phyloP scores from a whole-genome alignment of 2,329 filamentous ascomycete species.

The Hypoxylon sp. region DNA sequence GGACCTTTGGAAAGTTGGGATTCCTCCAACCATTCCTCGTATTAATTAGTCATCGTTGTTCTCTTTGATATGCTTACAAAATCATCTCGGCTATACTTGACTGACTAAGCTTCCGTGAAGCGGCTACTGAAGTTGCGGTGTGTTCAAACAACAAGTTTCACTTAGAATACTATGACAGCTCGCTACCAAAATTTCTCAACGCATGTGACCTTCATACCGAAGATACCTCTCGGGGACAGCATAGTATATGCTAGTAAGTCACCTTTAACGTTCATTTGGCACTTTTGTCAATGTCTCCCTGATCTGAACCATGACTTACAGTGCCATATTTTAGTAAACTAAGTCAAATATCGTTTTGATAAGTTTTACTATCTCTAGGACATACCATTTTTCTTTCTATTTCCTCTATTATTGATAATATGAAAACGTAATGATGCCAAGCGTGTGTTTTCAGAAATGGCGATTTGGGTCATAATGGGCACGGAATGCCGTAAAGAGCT shows the following conservation, averaged over 20 bases:
- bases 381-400: too few species aligned
- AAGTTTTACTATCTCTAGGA: background rate
- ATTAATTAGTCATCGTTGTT: background rate
- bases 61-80: background rate
- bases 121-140: background rate
- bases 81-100: background rate
- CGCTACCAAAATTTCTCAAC: conserved; percentile 5
- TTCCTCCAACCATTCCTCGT: background rate
- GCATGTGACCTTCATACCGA: background rate
- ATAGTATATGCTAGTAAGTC: background rate
- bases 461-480: background rate
- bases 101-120: background rate
- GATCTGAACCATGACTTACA: background rate
- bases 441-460: background rate
- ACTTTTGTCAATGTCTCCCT: background rate
- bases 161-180: background rate
- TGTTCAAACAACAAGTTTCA: background rate
- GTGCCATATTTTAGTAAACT: background rate
- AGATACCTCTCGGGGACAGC: background rate
- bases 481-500: background rate
- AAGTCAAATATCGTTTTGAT: background rate
- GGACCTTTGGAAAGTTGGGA: background rate
- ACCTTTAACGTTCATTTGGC: background rate
- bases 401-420: background rate
- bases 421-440: background rate